Base-by-base conservation (phyloP, 2,329 filamentous ascomycete genomes). In the Colletotrichum sp. region DNA sequence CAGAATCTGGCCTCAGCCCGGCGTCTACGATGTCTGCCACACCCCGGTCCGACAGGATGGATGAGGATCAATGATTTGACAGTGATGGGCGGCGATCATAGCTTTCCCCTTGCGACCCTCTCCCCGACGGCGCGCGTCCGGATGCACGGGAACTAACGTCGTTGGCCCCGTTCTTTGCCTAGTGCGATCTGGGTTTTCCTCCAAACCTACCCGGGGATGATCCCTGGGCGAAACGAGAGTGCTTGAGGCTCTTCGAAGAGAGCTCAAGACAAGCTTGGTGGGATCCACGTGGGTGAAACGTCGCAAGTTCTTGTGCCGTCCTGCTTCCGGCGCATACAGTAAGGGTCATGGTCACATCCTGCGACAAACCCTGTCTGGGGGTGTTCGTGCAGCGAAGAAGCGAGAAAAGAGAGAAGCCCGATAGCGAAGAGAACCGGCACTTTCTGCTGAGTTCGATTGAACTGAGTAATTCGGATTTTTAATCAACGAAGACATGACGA, bases 291-390 rank as follows among this genome's bases (percentile, higher is more conserved):
- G 28, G 28, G 34, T 76, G 74, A 76, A 76, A 76, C 74, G 70
- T 74, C 74, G 74, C 74, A 74, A 69, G 74, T 76, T 60, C 59
- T 69, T 60, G 44, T 74, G 74, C 74, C 74, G 74, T 52, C 59
- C 65, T 65, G 64, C 70, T 76, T 76, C 74, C 74, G 74, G 71
- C 49, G 71, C 59, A 30, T 59, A 21, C 74, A 21, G 49, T 64
- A 44, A 21, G 32, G 57, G 73, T n/a, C 32, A 44, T 68, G 55
- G 63, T 63, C 57, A n/a, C 70, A 69, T 65, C 65, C 49, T 74
- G 74, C 65, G 65, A 76, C 74, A 76, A 74, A 69, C 64, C 64
- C 59, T 74, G 71, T 76, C 57, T 73, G 64, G 59, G 44, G 16
- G 24, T 18, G 44, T 76, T 65, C 36, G 59, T 69, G 49, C 64